Base-by-base conservation (phyloP, 306 rosid species). In the Dalbergia cultrata region DNA sequence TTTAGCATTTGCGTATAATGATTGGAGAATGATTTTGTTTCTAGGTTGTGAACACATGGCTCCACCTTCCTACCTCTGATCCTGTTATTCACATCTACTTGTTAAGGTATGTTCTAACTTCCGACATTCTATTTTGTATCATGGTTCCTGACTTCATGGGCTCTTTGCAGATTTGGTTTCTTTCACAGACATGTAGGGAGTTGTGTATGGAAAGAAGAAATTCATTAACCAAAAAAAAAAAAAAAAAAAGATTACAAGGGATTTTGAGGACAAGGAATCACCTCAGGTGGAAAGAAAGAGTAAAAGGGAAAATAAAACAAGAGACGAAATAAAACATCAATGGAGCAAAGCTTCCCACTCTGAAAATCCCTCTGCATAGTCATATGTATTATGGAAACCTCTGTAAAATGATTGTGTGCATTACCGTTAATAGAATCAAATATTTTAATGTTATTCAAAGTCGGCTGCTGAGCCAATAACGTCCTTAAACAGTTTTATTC, bases 21-120 rank as follows among this genome's bases (percentile, higher is more conserved):
- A 82, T 66, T 7, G 67, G 18, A 14, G 18, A 49, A 72, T 13
- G 35, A 13, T 71, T 63, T 63, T 63, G 47, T 66, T 54, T 53
- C 21, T 31, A 80, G 83, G 59, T 39, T 72, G 12, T 64, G 50
- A 53, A 16, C 17, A 14, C 50, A 70, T 54, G 72, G 31, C 78
- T 16, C 53, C 3, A 53, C 13, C 49, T 3, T 50, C 22, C 62
- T 26, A 63, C 52, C 22, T 61, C 67, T 31, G 7, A 9, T 41
- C 50, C 50, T 19, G 8, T 45, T 8, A 9, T 58, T 52, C 52
- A 54, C 54, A 22, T 26, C 53, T 57, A 18, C 33, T 43, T 39
- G 58, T 33, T 39, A 63, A 82, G 86, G 82, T 82, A 63, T 66
- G 14, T 70, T 82, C 13, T 35, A 60, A 41, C n/a, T 39, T 71